These are phyloP conservation scores for Leccinum subatratum DNA, from an alignment of 1,284 basidiomycete genomes.

Conservation along the genomic window DNA sequence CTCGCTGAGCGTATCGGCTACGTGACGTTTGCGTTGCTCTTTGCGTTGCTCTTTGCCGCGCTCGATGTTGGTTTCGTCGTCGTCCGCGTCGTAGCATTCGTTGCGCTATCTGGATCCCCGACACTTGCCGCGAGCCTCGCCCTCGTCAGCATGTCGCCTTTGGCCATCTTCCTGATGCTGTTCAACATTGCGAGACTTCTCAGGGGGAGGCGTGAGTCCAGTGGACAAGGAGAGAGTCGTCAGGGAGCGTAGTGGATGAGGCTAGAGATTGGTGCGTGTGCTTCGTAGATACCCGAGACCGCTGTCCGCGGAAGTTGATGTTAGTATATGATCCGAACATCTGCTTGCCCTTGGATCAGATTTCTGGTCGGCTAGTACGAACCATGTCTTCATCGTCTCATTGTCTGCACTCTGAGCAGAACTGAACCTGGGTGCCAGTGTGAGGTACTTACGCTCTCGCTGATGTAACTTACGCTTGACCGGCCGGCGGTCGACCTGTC, in stretches of 20 bases:
- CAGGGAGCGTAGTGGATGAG: slow-evolving; percentile 1
- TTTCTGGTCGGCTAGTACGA: background rate
- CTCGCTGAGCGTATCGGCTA: slow-evolving; percentile 15
- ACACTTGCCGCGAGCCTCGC: slow-evolving; percentile 17
- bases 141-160: slow-evolving; percentile 18
- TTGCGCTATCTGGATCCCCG: slow-evolving; percentile 16
- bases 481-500: background rate
- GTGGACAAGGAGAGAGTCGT: slow-evolving; percentile 4
- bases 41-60: slow-evolving; percentile 19
- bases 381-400: background rate
- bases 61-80: slow-evolving; percentile 23
- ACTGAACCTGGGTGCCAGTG: background rate
- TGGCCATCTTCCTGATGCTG: slow-evolving; percentile 6
- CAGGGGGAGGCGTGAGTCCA: background rate
- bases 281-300: background rate
- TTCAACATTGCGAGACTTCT: slow-evolving; percentile 5
- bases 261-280: background rate
- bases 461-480: background rate
- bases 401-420: background rate
- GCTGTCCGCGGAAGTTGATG: background rate
- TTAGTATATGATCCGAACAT: background rate
- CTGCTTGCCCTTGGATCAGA: background rate
- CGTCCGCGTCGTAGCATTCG: slow-evolving; percentile 18
- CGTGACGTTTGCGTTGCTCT: slow-evolving; percentile 5
- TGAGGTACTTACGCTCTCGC: background rate